Evolutionary conservation across 768 basidiomycete genomes (phyloP), one percentile per base, ranked within the genome.

Genomic region (Podaxis sp.): DNA sequence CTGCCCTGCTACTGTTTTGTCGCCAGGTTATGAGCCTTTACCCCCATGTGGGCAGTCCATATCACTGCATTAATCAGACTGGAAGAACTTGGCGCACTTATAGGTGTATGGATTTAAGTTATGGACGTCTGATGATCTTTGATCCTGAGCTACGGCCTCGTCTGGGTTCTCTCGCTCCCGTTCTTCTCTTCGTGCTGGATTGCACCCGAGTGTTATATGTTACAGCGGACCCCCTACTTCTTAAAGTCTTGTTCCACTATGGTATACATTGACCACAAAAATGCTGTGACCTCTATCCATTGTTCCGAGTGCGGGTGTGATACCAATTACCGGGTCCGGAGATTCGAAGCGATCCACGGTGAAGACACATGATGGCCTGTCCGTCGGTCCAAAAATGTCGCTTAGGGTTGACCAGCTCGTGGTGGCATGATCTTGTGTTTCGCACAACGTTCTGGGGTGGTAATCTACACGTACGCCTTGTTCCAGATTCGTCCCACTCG

Each of bases 371-470:
- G 42, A 54, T 54, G 54, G 42, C 54, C 40, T 23, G 44, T 32
- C 40, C 18, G 23, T 21, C 27, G 9, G 10, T 59, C 57, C 50
- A 59, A n/a, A 59, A 50, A 59, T 16, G 50, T 59, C 50, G 59
- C n/a, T 18, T 53, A 35, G 18, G 40, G 50, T 16, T 42, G 32
- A 25, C 6, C 50, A 36, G 59, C 7, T 60, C 28, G 38, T 25
- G 40, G 42, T 32, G 51, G 42, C 51, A 60, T 53, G 51, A 58
- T 37, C 23, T 16, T 18, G 10, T 28, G 51, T 21, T 53, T 42
- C 25, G 35, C 35, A 18, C 59, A 59, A 60, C 59, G 59, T 60
- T 60, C 32, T 46, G 51, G 59, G 59, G 59, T 53, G 51, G 18
- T 23, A 53, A 57, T 50, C 21, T 50, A 4, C 37, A 16, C 10